Conservation (phyloP, 345 rosid genomes). For the Raphanus sativus region DNA sequence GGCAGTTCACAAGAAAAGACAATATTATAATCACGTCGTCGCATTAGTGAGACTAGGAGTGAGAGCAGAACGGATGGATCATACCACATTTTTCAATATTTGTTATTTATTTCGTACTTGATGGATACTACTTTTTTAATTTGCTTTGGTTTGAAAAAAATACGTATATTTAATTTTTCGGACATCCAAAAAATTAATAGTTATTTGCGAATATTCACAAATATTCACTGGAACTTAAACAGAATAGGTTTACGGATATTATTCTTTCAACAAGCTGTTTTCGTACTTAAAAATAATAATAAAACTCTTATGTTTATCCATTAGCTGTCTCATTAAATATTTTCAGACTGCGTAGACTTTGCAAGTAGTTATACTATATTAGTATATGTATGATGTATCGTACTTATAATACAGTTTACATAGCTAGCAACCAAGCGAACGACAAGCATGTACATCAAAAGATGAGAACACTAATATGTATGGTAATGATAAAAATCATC, state of each 20-base stretch:
- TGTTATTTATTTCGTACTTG: no score
- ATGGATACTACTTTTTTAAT: no score
- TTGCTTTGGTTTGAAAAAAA: no score
- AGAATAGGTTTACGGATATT: no score
- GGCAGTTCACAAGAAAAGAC: not conserved
- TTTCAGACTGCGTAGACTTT: not conserved
- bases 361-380: not conserved
- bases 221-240: no score
- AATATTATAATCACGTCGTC: not conserved
- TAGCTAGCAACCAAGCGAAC: not conserved
- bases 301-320: constrained; percentile 17
- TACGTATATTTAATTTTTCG: no score
- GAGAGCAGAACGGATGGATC: no score
- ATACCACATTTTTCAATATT: no score
- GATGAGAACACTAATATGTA: not conserved
- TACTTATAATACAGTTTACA: not conserved
- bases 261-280: not conserved
- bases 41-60: not conserved
- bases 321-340: constrained; percentile 20
- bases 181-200: no score
- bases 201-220: no score
- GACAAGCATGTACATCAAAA: constrained; percentile 14
- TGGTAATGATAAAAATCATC: not conserved
- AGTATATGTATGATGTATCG: not conserved
- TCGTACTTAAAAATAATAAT: not conserved